A percentile compares a stretch with the other conserved stretches of the same genome.
Evolutionary conservation across 169 alveolate species (phyloP).

Genomic region (Eimeria nieschulzi): DNA sequence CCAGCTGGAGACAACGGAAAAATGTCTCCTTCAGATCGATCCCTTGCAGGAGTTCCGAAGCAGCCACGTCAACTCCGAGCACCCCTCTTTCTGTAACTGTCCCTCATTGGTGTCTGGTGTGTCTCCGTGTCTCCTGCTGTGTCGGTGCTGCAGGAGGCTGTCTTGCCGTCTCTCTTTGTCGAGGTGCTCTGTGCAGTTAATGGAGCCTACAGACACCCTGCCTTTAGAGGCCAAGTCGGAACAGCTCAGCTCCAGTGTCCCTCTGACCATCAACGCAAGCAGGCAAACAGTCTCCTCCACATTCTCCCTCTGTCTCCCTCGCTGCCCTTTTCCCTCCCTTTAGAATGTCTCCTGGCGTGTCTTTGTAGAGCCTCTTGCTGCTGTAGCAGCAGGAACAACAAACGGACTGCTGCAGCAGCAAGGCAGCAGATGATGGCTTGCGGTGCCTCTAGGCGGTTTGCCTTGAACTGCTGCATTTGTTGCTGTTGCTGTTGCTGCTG

Average conservation of each 20-base stretch:
- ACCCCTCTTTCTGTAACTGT: too few relatives aligned
- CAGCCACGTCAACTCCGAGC: too few relatives aligned
- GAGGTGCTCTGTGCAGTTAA: conserved; percentile 26
- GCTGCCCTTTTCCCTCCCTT: neutral
- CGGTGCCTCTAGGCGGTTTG: neutral
- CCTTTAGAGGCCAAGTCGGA: neutral
- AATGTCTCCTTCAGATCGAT: too few relatives aligned
- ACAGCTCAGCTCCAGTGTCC: neutral
- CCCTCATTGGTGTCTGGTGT: neutral
- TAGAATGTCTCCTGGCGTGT: neutral
- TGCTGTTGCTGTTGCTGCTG: conserved; percentile 8
- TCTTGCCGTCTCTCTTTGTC: conserved; percentile 6
- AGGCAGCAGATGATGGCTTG: neutral
- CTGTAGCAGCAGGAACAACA: conserved; percentile 1
- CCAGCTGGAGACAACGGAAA: neutral
- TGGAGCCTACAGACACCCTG: conserved; percentile 41
- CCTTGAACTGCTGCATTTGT: neutral
- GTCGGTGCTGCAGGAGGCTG: conserved; percentile 12
- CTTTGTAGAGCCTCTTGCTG: neutral
- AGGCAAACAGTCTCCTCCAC: neutral
- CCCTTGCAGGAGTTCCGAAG: too few relatives aligned
- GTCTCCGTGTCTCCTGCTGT: neutral
- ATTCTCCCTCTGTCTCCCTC: neutral
- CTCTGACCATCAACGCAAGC: neutral
- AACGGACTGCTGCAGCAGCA: neutral